These are phyloP conservation scores for Adansonia gregorii DNA, from an alignment of 441 rosid genomes.

Conservation along the genomic window DNA sequence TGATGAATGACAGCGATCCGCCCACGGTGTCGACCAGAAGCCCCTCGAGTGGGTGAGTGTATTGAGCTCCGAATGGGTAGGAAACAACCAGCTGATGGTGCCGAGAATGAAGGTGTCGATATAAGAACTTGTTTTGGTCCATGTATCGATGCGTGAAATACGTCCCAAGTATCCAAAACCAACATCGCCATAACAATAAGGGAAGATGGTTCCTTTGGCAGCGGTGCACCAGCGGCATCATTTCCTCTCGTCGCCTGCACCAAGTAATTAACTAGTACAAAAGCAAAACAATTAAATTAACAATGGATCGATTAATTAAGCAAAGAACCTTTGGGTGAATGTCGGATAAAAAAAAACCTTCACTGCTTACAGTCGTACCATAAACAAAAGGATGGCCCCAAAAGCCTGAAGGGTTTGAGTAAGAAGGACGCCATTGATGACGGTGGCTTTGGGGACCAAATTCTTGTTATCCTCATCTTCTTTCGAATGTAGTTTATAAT, in stretches of 20 bases:
- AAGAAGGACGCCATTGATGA: not conserved
- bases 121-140: constrained; percentile 78
- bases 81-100: constrained; percentile 92
- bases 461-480: not conserved
- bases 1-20: not conserved
- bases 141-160: constrained; percentile 85
- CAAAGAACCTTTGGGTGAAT: too few species aligned
- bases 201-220: constrained; percentile 35
- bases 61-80: constrained; percentile 80
- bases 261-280: not conserved
- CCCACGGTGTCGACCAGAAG: not conserved
- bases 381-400: too few species aligned
- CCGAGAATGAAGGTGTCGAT: constrained; percentile 79
- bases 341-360: too few species aligned
- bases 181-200: constrained; percentile 64
- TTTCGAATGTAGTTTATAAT: not conserved
- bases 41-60: constrained; percentile 46
- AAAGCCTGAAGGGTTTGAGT: not conserved
- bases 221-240: not conserved
- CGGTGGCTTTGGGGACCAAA: not conserved
- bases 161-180: constrained; percentile 86
- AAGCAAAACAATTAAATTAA: not conserved
- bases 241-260: not conserved
- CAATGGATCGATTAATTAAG: not conserved
- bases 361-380: too few species aligned